These are phyloP conservation scores for Globisporangium radiosum DNA, from an alignment of 352 stramenopile genomes.

Conservation along the genomic window DNA sequence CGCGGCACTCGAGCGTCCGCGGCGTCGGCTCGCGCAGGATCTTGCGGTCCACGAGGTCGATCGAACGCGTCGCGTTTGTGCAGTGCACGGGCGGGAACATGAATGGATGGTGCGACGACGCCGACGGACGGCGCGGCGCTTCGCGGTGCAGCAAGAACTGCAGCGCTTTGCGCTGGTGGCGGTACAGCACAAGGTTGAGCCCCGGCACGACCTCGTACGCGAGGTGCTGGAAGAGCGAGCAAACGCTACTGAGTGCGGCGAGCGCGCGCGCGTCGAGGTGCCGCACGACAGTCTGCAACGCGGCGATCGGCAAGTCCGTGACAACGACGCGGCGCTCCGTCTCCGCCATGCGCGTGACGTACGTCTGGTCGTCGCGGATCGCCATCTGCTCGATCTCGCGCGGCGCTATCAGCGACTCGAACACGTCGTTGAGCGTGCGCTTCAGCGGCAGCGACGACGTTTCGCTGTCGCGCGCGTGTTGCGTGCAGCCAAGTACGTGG, in stretches of 20 bases:
- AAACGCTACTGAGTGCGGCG: slow-evolving; percentile 49
- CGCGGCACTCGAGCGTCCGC: slow-evolving; percentile 34
- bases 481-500: slow-evolving; percentile 57
- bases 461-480: slow-evolving; percentile 27
- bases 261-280: slow-evolving; percentile 58
- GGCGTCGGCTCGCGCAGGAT: slow-evolving; percentile 18
- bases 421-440: slow-evolving; percentile 59
- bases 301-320: slow-evolving; percentile 57
- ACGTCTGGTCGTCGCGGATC: slow-evolving; percentile 60
- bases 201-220: slow-evolving; percentile 79
- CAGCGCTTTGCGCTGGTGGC: slow-evolving; percentile 63
- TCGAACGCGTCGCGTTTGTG: slow-evolving; percentile 14
- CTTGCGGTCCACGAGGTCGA: slow-evolving; percentile 56
- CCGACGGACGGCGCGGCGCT: slow-evolving; percentile 12
- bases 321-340: slow-evolving; percentile 28
- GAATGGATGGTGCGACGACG: slow-evolving; percentile 40
- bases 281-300: slow-evolving; percentile 51
- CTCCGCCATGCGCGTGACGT: slow-evolving; percentile 42
- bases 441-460: slow-evolving; percentile 14
- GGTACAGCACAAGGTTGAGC: slow-evolving; percentile 63
- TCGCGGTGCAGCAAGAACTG: slow-evolving; percentile 81
- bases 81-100: slow-evolving; percentile 22
- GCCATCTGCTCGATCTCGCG: slow-evolving; percentile 53
- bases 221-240: slow-evolving; percentile 72
- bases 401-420: slow-evolving; percentile 56